Evolutionary conservation across 352 stramenopile species (phyloP).

Genomic region (Phytophthora podocarpi): DNA sequence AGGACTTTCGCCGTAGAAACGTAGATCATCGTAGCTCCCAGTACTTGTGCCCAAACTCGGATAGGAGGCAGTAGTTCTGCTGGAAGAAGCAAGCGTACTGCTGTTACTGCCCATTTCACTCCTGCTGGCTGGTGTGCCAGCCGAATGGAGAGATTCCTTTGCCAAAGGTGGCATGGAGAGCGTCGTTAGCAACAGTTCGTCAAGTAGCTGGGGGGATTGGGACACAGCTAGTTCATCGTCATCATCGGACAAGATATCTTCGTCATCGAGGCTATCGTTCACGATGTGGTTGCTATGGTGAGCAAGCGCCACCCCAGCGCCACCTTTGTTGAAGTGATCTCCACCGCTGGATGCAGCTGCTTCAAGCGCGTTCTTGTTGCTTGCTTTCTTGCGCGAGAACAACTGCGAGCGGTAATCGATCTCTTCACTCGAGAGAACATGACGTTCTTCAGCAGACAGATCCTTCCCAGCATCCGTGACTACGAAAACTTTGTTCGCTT

Average conservation of each 20-base stretch:
- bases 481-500: slow-evolving; percentile 43
- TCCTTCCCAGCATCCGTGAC: slow-evolving; percentile 2
- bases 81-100: neutral
- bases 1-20: slow-evolving; percentile 48
- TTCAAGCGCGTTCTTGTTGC: slow-evolving; percentile 41
- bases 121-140: neutral
- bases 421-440: slow-evolving; percentile 68
- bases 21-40: slow-evolving; percentile 30
- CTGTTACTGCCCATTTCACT: neutral
- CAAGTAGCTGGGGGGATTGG: slow-evolving; percentile 69
- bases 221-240: slow-evolving; percentile 69
- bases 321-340: slow-evolving; percentile 3
- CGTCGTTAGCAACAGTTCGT: slow-evolving; percentile 78
- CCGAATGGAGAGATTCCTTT: slow-evolving; percentile 21
- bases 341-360: slow-evolving; percentile 3
- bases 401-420: slow-evolving; percentile 64
- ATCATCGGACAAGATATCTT: slow-evolving; percentile 53
- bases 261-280: slow-evolving; percentile 29
- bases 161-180: slow-evolving; percentile 68
- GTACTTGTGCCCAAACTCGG: neutral
- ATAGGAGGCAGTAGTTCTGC: neutral
- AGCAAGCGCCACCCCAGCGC: neutral
- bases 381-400: slow-evolving; percentile 72
- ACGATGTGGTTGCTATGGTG: neutral
- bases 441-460: slow-evolving; percentile 9